Percentiles rank a stretch among this genome's conserved stretches.
These are phyloP conservation scores for Aspergillus sclerotioniger DNA, from an alignment of 495 filamentous ascomycete species.

Conservation along the genomic window DNA sequence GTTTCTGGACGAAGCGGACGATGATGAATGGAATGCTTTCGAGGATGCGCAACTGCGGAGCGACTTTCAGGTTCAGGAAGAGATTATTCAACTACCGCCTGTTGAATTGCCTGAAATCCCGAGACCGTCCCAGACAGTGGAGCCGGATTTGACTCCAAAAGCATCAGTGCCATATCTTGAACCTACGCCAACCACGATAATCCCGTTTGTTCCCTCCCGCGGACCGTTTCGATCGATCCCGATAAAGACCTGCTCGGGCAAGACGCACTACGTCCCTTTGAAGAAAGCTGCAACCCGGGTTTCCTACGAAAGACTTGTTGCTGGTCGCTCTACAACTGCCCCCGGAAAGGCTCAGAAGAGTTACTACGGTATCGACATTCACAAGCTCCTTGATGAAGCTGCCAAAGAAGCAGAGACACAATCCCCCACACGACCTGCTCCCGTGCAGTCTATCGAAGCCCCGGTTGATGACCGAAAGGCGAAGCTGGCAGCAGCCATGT, in stretches of 20 bases:
- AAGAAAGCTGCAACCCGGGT: constrained; percentile 46
- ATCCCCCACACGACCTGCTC: constrained; percentile 14
- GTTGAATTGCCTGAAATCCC: constrained; percentile 11
- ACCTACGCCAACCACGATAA: constrained; percentile 3
- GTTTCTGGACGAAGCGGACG: constrained; percentile 41
- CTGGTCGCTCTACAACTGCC: constrained; percentile 63
- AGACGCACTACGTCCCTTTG: constrained; percentile 51
- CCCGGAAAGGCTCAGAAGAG: constrained; percentile 72
- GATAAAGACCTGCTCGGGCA: constrained; percentile 67
- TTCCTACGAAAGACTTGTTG: constrained; percentile 68
- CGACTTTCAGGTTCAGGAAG: constrained; percentile 36
- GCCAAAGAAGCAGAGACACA: constrained; percentile 48
- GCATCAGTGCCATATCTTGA: constrained; percentile 2
- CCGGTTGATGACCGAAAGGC: constrained; percentile 34
- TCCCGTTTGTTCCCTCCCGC: constrained; percentile 11
- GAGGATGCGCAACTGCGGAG: constrained; percentile 37
- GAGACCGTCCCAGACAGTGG: constrained; percentile 5
- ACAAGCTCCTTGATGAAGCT: constrained; percentile 68
- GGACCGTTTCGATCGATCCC: constrained; percentile 32
- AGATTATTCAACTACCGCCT: constrained; percentile 23
- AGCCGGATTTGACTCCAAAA: background rate
- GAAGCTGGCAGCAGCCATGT: constrained; percentile 54
- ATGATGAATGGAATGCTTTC: constrained; percentile 28
- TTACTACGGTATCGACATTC: constrained; percentile 91
- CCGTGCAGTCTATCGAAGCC: constrained; percentile 39